Evolutionary conservation across 2,329 filamentous ascomycete species (phyloP), one percentile per base, ranked within the genome.

Genomic region (Alternaria brassicicola): DNA sequence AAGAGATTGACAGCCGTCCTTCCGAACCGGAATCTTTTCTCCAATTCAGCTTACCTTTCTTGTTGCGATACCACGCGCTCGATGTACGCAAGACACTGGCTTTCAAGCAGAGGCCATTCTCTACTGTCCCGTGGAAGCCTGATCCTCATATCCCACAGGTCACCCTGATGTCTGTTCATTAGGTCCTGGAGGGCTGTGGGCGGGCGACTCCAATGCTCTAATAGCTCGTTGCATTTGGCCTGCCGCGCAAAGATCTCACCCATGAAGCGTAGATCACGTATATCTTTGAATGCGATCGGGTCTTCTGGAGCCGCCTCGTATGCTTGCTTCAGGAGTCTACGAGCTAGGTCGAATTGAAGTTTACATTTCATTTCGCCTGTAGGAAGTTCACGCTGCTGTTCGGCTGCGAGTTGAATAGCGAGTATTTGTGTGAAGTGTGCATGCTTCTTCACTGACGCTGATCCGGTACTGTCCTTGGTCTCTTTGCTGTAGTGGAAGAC

Each of bases 251-350:
- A 76, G 30, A 76, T 67, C 13, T 70, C 63, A 7, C 63, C 67
- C 71, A 76, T 75, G 48, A 77, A 76, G 19, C 72, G 71, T 26
- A 77, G 52, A 55, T 76, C 73, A 12, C 71, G 64, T 48, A 74
- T 71, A 26, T 69, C 65, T 23, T 70, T 64, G 21, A 76, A 61
- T 43, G 67, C 67, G 45, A 72, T 67, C 0, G 61, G 53, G 21
- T 73, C 67, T 43, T 65, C 66, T 42, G 65, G 57, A 43, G 66
- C 51, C 30, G 69, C 70, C 48, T 66, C 61, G 35, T 67, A 74
- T 26, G 73, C 70, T 43, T 70, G 64, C 47, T 65, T 68, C 62
- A 74, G 59, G 26, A 68, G 63, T 41, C 62, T 67, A 39, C 65
- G 52, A 26, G 73, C 68, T 19, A 75, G 41, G 19, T 57, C 59